A percentile compares a stretch with the other conserved stretches of the same genome.
phyloP scores from a whole-genome alignment of 331 rosid genomes.

The Cydonia oblonga region DNA sequence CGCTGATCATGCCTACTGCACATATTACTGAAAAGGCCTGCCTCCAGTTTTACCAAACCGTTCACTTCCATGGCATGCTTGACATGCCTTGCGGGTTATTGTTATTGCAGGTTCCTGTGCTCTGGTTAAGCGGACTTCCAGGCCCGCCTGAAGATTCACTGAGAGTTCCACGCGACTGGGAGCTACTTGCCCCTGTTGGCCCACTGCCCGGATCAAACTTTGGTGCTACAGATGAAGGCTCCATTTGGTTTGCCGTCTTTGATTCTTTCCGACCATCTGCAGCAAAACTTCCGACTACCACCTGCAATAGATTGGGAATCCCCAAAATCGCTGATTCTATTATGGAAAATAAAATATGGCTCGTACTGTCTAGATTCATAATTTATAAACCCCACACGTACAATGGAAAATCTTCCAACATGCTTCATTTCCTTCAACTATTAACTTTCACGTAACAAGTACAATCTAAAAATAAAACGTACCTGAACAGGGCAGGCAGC shows the following conservation, averaged over 20 bases:
- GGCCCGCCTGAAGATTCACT: constrained; percentile 68
- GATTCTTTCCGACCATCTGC: constrained; percentile 33
- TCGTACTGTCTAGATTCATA: background rate
- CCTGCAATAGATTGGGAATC: constrained; percentile 23
- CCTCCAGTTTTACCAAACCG: background rate
- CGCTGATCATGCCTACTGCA: constrained; percentile 11
- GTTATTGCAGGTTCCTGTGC: constrained; percentile 45
- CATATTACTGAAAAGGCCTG: constrained; percentile 4
- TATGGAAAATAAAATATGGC: background rate
- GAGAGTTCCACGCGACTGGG: constrained; percentile 49
- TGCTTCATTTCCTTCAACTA: background rate
- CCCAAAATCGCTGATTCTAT: background rate
- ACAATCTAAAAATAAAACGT: background rate
- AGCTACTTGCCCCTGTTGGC: constrained; percentile 38
- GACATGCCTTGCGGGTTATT: constrained; percentile 33
- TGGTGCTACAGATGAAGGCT: constrained; percentile 9
- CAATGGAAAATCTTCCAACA: background rate
- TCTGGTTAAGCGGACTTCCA: constrained; percentile 58
- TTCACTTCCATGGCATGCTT: constrained; percentile 28
- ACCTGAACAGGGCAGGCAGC: constrained; percentile 89
- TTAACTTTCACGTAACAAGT: background rate
- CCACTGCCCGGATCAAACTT: constrained; percentile 23
- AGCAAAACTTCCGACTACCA: constrained; percentile 47
- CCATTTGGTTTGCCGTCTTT: constrained; percentile 18
- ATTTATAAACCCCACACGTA: background rate